A percentile compares a stretch with the other conserved stretches of the same genome.
phyloP scores from a whole-genome alignment of 148 eudicot genomes.

The Cornus kousa region DNA sequence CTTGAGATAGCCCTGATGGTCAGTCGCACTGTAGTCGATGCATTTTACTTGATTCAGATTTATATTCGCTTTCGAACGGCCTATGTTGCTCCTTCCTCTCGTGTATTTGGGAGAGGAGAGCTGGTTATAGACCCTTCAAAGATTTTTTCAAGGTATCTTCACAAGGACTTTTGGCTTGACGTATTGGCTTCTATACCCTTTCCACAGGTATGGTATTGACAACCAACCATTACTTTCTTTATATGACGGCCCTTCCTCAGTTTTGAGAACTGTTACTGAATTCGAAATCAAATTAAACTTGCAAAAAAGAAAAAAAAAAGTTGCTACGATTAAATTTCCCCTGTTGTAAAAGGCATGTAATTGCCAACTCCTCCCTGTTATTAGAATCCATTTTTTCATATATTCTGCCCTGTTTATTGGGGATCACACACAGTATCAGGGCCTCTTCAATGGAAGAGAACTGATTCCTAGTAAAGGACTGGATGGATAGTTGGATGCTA shows the following conservation, averaged over 20 bases:
- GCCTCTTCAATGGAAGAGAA: too few species aligned
- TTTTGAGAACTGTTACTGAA: not conserved
- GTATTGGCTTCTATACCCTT: slow-evolving; percentile 25
- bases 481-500: too few species aligned
- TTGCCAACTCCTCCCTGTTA: not conserved
- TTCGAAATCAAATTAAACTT: not conserved
- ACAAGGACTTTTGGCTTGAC: slow-evolving; percentile 20
- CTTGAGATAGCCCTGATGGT: slow-evolving; percentile 16
- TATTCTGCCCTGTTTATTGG: not conserved
- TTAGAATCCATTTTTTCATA: not conserved
- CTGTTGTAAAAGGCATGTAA: not conserved
- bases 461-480: too few species aligned
- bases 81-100: slow-evolving; percentile 27
- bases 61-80: slow-evolving; percentile 21
- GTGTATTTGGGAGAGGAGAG: slow-evolving; percentile 30
- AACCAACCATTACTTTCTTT: not conserved
- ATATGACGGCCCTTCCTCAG: not conserved
- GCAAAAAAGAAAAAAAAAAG: not conserved
- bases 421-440: too few species aligned
- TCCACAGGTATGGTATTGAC: slow-evolving; percentile 32
- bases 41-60: slow-evolving; percentile 17
- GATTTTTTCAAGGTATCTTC: slow-evolving; percentile 23
- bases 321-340: not conserved
- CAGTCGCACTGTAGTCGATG: slow-evolving; percentile 10
- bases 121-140: slow-evolving; percentile 23